These are phyloP conservation scores for Cubamyces lactineus DNA, from an alignment of 768 basidiomycete genomes.

Conservation along the genomic window DNA sequence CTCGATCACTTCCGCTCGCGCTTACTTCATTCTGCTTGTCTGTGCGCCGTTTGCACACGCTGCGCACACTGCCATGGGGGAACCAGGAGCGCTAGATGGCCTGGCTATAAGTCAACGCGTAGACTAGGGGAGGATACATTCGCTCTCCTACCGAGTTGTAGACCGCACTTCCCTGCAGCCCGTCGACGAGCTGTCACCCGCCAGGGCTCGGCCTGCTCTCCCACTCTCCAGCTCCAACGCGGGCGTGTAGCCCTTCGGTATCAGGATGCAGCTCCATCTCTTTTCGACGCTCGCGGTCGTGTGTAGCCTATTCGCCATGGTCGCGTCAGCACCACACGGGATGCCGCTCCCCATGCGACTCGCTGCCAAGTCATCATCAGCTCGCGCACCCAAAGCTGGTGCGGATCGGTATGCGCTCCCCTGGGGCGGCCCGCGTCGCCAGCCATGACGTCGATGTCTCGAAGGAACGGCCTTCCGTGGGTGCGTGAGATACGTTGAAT, in stretches of 20 bases:
- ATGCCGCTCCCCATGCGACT: slow-evolving; percentile 14
- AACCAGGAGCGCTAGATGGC: too few relatives aligned
- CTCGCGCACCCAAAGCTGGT: slow-evolving; percentile 10
- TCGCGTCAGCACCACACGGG: not conserved
- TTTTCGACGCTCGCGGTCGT: not conserved
- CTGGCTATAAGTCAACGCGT: not conserved
- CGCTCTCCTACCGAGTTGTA: not conserved
- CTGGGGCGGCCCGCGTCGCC: not conserved
- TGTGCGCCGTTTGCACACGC: not conserved
- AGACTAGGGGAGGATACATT: not conserved
- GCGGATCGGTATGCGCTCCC: slow-evolving; percentile 14
- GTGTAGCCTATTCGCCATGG: not conserved
- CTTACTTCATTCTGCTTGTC: not conserved
- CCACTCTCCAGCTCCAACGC: not conserved
- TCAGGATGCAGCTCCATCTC: slow-evolving; percentile 6
- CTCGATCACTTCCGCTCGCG: slow-evolving; percentile 9
- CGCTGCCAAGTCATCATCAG: slow-evolving; percentile 4
- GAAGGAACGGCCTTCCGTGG: not conserved
- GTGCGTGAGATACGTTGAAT: not conserved
- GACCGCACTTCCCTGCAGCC: too few relatives aligned
- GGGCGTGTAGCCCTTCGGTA: too few relatives aligned
- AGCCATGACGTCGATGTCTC: not conserved
- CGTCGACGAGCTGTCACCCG: too few relatives aligned
- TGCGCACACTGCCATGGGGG: too few relatives aligned
- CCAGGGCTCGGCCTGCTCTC: not conserved